Evolutionary conservation across 352 stramenopile species (phyloP), one percentile per base, ranked within the genome.

Genomic region (Pythium coloratum): DNA sequence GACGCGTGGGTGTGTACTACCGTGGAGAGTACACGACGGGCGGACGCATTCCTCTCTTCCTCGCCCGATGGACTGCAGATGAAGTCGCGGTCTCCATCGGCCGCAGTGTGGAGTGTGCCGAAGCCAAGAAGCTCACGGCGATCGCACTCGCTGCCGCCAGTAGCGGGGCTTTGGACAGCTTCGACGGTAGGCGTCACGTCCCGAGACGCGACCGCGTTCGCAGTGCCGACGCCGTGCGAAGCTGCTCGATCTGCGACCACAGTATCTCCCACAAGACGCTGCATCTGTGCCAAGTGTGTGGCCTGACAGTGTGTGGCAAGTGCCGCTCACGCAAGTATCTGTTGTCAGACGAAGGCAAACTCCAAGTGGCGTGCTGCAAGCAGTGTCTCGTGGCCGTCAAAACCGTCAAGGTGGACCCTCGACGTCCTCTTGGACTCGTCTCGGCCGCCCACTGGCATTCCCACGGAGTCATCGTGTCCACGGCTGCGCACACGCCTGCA

Each of bases 101-200:
- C 32, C 34, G 56, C 24, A 69, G 61, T 24, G 62, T 73, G 2
- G 53, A 57, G 9, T 73, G 67, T 16, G 67, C 67, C 30, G 55
- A 73, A 34, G 62, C 62, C 55, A 73, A 73, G 57, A 69, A 69
- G 42, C 67, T 73, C 60, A 73, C 67, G 49, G 62, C 67, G 6
- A 55, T 73, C 51, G 47, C 42, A 10, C 26, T 57, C 46, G 34
- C 44, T 0, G 44, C 36, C 38, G 44, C 55, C 60, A 44, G n/a
- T 14, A 30, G 8, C 13, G 49, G 42, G 42, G 18, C 16, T 10
- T 26, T 24, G 8, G 42, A 26, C 13, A 16, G 42, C 3, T 24
- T 28, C 10, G 34, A 47, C n/a, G 13, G n/a, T 44, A 58, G 44
- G 18, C 36, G 47, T 14, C 18, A 36, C 55, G 28, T 50, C 7